Conservation (phyloP, 2,329 filamentous ascomycete genomes). For the Colletotrichum sp. region DNA sequence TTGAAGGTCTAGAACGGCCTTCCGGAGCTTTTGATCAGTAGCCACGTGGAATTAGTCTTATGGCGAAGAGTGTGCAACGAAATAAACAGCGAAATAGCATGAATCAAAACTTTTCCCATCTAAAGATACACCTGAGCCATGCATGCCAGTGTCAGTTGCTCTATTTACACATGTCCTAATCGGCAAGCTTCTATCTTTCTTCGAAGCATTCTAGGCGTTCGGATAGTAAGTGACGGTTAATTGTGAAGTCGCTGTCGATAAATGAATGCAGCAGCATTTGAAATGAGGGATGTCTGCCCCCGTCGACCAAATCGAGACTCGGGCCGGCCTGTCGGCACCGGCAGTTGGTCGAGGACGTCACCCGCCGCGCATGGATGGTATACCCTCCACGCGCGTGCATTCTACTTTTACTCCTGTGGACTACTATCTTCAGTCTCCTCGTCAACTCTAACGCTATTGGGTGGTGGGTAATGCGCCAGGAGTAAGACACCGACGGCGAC, state of each 20-base stretch:
- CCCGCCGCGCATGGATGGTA: neutral
- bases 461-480: constrained; percentile 49
- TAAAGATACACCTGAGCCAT: neutral
- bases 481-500: constrained; percentile 52
- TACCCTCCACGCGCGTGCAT: neutral
- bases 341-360: neutral
- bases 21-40: neutral
- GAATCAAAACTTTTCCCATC: neutral
- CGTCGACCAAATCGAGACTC: neutral
- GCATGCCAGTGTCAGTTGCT: neutral
- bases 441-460: constrained; percentile 45
- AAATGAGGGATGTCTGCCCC: neutral
- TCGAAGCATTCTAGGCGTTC: neutral
- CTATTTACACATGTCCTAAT: neutral
- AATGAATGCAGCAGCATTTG: too few species aligned
- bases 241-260: neutral
- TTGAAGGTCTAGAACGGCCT: neutral
- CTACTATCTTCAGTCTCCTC: constrained; percentile 4
- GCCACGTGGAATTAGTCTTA: neutral
- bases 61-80: neutral
- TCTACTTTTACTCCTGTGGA: neutral
- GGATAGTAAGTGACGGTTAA: neutral
- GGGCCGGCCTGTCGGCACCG: neutral
- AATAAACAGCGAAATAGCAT: neutral
- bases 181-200: neutral